A percentile compares a stretch with the other conserved stretches of the same genome.
Conservation (phyloP, 2,329 filamentous ascomycete genomes). For the Elsinoe necatrix region DNA sequence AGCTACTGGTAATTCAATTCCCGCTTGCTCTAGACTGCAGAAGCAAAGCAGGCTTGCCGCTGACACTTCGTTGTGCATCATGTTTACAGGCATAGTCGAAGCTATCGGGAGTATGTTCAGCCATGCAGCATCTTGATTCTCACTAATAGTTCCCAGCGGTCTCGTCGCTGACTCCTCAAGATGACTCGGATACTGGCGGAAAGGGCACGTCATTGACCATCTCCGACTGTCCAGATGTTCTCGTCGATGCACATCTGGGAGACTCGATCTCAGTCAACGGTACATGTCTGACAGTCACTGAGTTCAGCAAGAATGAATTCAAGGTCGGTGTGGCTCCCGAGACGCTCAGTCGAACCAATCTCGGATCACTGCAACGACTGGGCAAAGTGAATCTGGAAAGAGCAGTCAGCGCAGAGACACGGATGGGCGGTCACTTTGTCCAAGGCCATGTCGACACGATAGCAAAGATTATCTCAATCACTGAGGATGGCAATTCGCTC, state of each 20-base stretch:
- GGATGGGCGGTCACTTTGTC: constrained; percentile 97
- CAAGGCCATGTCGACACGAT: constrained; percentile 95
- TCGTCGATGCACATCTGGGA: constrained; percentile 74
- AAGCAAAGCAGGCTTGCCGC: not conserved
- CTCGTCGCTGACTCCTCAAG: constrained; percentile 68
- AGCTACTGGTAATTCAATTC: not conserved
- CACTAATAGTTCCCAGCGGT: constrained; percentile 52
- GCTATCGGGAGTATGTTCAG: constrained; percentile 71
- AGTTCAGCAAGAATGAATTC: constrained; percentile 57
- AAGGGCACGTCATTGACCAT: constrained; percentile 90
- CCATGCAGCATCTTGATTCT: not conserved
- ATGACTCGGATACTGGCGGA: constrained; percentile 59
- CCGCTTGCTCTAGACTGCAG: not conserved
- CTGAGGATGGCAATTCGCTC: constrained; percentile 79
- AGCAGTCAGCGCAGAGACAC: constrained; percentile 79
- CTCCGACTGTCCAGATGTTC: constrained; percentile 62
- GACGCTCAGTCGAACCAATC: constrained; percentile 89
- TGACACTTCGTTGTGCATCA: constrained; percentile 34
- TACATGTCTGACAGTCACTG: constrained; percentile 89
- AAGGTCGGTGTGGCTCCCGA: constrained; percentile 92
- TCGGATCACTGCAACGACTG: constrained; percentile 60
- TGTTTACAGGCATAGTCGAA: constrained; percentile 96
- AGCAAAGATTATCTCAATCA: constrained; percentile 63
- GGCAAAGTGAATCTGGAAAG: constrained; percentile 86
- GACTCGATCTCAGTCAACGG: constrained; percentile 96